These are phyloP conservation scores for Trichosporon inkin DNA, from an alignment of 1,284 basidiomycete species.

Conservation along the genomic window DNA sequence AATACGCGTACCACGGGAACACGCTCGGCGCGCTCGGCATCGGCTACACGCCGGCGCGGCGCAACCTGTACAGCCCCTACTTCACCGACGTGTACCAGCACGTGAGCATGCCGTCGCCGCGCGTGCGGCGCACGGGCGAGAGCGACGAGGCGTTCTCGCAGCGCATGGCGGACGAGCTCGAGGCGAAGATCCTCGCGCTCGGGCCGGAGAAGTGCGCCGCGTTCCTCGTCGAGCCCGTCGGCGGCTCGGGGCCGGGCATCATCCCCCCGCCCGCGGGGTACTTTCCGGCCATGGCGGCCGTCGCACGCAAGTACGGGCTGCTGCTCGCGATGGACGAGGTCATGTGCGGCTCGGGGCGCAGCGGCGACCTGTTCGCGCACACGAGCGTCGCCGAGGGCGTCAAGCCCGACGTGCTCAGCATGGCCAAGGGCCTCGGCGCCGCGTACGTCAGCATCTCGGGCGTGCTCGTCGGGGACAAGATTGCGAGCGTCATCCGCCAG, in stretches of 20 bases:
- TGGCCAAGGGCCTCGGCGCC: slow-evolving; percentile 83
- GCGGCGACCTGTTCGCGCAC: slow-evolving; percentile 63
- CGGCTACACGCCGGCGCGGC: slow-evolving; percentile 26
- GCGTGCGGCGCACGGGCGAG: slow-evolving; percentile 62
- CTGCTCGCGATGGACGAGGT: slow-evolving; percentile 80
- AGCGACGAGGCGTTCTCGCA: slow-evolving; percentile 72
- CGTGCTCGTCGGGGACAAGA: slow-evolving; percentile 64
- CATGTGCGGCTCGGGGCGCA: slow-evolving; percentile 79
- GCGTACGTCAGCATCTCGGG: slow-evolving; percentile 80
- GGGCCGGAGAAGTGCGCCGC: slow-evolving; percentile 67
- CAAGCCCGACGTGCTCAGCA: slow-evolving; percentile 69
- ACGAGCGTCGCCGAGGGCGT: slow-evolving; percentile 56
- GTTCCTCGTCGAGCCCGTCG: slow-evolving; percentile 51
- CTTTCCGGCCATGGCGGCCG: slow-evolving; percentile 65
- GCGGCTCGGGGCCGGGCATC: slow-evolving; percentile 70
- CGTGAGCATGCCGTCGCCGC: slow-evolving; percentile 53
- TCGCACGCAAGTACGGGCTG: slow-evolving; percentile 76
- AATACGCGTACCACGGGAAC: slow-evolving; percentile 79
- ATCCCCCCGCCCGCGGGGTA: slow-evolving; percentile 42
- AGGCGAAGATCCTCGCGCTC: slow-evolving; percentile 73
- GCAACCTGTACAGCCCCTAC: slow-evolving; percentile 58
- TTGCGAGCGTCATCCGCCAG: slow-evolving; percentile 61
- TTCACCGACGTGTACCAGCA: slow-evolving; percentile 29
- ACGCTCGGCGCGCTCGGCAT: slow-evolving; percentile 56
- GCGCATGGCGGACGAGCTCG: slow-evolving; percentile 69